Base-by-base conservation (phyloP, 225 moss, liverwort and hornwort genomes). In the Rhytidiadelphus loreus region DNA sequence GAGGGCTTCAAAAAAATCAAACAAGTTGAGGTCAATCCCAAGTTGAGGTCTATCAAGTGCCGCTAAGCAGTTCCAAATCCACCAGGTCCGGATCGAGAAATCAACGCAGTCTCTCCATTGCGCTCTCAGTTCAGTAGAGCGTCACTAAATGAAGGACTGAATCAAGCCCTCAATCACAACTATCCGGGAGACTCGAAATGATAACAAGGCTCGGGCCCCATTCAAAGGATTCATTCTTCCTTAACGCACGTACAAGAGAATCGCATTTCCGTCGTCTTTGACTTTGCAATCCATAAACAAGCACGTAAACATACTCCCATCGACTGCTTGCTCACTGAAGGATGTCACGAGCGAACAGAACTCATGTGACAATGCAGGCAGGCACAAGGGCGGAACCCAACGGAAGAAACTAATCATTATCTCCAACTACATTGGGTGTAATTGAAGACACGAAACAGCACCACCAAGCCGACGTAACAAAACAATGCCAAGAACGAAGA, bases 401-500 rank as follows among this genome's bases (percentile, higher is more conserved):
- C 32, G 13, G 28, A 76, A 22, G 4, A 69, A 63, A 30, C 43
- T 2, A 12, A 66, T 33, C 59, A 48, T 13, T 7, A 29, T 37
- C 41, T 9, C 69, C 18, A 9, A 60, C 88, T 12, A 29, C 90
- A 85, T 76, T 85, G 59, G 58, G 13, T 25, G 76, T 2, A 88
- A 87, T 88, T 44, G 18, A 75, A 74, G 29, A 16, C 46, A 60
- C 61, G 1, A 44, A 2, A 61, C 55, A 55, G 23, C 21, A 70
- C 0, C 46, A 41, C 14, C 18, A 8, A 46, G 2, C 32, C 61
- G 5, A 72, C 35, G 30, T 10, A 17, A 46, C 29, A 29, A 74
- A 72, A 55, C 53, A 92, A 74, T 83, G 87, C 89, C 91, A 87
- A 92, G 91, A 91, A 92, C 30, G 39, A 60, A 16, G 0, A 60